phyloP scores from a whole-genome alignment of 139 green algal genomes.

The Chlamydomonas urium region DNA sequence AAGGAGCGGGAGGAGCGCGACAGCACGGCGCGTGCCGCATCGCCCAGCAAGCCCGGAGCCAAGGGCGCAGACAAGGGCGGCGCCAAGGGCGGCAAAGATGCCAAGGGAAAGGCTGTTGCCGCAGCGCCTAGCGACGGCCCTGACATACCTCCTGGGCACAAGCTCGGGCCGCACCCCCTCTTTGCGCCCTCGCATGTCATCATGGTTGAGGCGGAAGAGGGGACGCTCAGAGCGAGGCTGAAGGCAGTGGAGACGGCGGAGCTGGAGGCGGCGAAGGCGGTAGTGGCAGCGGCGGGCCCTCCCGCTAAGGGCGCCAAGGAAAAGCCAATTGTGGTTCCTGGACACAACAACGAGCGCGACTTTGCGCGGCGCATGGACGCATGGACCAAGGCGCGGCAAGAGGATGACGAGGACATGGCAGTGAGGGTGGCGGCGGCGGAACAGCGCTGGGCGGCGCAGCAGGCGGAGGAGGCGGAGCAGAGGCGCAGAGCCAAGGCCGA shows the following conservation, averaged over 20 bases:
- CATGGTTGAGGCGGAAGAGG: constrained; percentile 29
- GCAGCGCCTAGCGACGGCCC: background rate
- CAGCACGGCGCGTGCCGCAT: no score
- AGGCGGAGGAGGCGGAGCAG: background rate
- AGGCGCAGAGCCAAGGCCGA: background rate
- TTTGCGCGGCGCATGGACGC: constrained; percentile 20
- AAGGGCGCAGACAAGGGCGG: no score
- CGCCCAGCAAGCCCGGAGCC: no score
- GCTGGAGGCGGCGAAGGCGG: constrained; percentile 18
- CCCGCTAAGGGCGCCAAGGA: constrained; percentile 1
- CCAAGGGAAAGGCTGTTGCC: background rate
- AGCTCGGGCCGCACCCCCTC: constrained; percentile 18
- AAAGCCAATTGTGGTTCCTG: background rate
- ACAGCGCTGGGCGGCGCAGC: background rate
- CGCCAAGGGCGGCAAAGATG: background rate
- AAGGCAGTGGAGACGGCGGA: constrained; percentile 28
- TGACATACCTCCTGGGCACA: constrained; percentile 18
- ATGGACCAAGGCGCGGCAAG: background rate
- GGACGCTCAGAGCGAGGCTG: constrained; percentile 23
- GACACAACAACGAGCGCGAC: constrained; percentile 50
- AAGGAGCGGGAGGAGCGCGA: background rate
- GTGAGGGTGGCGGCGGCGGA: background rate
- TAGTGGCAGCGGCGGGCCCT: background rate
- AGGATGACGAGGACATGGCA: constrained; percentile 1
- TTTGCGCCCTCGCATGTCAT: constrained; percentile 24